Base-by-base conservation (phyloP, 495 filamentous ascomycete species). In the Aspergillus coremiiformis region DNA sequence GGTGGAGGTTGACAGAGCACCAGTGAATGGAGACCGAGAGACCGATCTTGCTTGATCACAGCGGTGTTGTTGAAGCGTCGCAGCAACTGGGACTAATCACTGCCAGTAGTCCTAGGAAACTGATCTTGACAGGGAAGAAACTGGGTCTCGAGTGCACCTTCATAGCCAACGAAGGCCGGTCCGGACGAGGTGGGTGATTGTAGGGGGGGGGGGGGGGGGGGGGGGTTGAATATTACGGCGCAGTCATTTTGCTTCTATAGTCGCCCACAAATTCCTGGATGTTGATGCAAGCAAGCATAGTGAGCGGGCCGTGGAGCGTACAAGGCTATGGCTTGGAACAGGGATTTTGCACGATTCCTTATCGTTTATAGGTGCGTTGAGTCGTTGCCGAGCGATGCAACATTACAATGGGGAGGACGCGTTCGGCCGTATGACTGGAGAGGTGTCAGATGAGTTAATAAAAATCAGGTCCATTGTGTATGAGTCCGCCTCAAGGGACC, bases 211-310 rank as follows among this genome's bases (percentile, higher is more conserved):
- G n/a, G n/a, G n/a, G n/a, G n/a, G n/a, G n/a, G n/a, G n/a, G n/a
- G n/a, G n/a, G 14, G 49, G 44, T 9, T 30, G 51, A 49, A 44
- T 39, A 35, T 49, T 58, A 51, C 61, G 64, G 61, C 64, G 53
- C 66, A 66, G 65, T 67, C 65, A 63, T 53, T 50, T 41, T 64
- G 62, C 66, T 46, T 55, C 52, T 44, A 30, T 9, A 43, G 42
- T 52, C 54, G 59, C 51, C 58, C 55, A 43, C 7, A 12, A 39
- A 17, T 20, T 19, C 37, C 47, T 52, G 33, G 59, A 58, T 51
- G 47, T 56, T 39, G 35, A 61, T 54, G 59, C 59, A 56, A 39
- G 48, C 57, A 56, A 57, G 60, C 56, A 62, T 56, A 54, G 17
- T 10, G 37, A 21, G 37, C 15, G n/a, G n/a, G 21, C 37, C 20